These are phyloP conservation scores for Daedaleopsis sinensis DNA, from an alignment of 768 basidiomycete genomes.

Conservation along the genomic window DNA sequence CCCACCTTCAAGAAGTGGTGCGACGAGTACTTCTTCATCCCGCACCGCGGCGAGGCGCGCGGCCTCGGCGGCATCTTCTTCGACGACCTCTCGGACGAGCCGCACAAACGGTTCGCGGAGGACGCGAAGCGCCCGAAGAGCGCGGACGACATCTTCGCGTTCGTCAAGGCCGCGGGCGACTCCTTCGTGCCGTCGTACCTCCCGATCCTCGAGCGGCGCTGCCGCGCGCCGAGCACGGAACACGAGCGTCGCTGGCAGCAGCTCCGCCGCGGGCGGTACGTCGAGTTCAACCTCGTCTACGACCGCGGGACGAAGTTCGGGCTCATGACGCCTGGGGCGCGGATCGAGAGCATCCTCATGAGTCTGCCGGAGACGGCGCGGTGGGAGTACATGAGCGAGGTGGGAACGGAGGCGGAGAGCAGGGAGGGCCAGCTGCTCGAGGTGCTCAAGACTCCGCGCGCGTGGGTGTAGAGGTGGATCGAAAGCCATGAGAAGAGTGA, in stretches of 20 bases:
- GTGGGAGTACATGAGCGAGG: constrained; percentile 69
- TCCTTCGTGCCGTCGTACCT: constrained; percentile 90
- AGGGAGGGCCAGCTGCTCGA: constrained; percentile 54
- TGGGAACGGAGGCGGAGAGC: constrained; percentile 51
- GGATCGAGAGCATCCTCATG: constrained; percentile 68
- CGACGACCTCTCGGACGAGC: constrained; percentile 79
- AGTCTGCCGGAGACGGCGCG: constrained; percentile 65
- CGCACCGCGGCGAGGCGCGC: constrained; percentile 83
- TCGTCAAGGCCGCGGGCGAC: constrained; percentile 71
- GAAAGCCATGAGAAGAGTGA: too few relatives aligned
- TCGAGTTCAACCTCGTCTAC: constrained; percentile 83
- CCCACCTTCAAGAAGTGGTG: constrained; percentile 91
- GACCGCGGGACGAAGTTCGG: constrained; percentile 74
- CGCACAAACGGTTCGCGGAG: constrained; percentile 64
- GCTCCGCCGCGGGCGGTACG: constrained; percentile 83
- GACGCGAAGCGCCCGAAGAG: constrained; percentile 50
- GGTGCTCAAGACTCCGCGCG: constrained; percentile 49
- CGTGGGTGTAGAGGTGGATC: constrained; percentile 40
- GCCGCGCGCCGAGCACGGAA: constrained; percentile 58
- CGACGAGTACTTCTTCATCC: constrained; percentile 95
- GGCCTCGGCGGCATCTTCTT: constrained; percentile 97
- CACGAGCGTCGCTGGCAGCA: constrained; percentile 90
- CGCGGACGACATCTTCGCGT: constrained; percentile 73
- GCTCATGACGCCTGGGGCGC: constrained; percentile 58
- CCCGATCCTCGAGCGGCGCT: constrained; percentile 74